These are phyloP conservation scores for Odontarrhena argentea DNA, from an alignment of 345 rosid genomes.

Conservation along the genomic window DNA sequence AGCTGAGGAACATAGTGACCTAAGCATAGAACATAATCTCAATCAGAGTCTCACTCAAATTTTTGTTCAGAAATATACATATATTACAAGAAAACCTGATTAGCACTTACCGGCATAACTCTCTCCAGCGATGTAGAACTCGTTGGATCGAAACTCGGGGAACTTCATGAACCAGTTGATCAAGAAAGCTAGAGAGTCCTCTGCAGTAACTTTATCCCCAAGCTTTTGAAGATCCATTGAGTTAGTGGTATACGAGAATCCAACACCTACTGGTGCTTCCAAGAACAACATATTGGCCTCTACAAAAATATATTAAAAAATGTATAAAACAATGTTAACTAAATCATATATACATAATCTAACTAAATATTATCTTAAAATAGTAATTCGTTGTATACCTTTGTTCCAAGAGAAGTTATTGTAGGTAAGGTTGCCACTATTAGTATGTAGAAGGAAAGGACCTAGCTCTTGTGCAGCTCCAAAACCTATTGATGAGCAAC, in stretches of 20 bases:
- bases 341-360: too few species aligned
- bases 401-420: constrained; percentile 70
- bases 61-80: neutral
- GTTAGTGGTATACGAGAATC: constrained; percentile 76
- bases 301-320: constrained; percentile 18
- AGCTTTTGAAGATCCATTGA: constrained; percentile 49
- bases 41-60: neutral
- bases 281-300: constrained; percentile 76
- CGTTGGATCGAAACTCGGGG: constrained; percentile 59
- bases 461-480: constrained; percentile 87
- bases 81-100: neutral
- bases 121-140: constrained; percentile 75
- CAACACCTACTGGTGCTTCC: constrained; percentile 87
- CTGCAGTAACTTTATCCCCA: constrained; percentile 59
- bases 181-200: constrained; percentile 61
- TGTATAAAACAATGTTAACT: too few species aligned
- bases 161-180: constrained; percentile 69
- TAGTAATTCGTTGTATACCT: too few species aligned
- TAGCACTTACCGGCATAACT: constrained; percentile 72
- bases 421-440: constrained; percentile 43
- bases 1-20: constrained; percentile 93
- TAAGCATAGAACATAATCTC: constrained; percentile 9
- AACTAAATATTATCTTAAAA: too few species aligned
- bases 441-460: constrained; percentile 54
- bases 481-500: constrained; percentile 77